phyloP scores from a whole-genome alignment of 257 asterid species.

The Lycium barbarum region DNA sequence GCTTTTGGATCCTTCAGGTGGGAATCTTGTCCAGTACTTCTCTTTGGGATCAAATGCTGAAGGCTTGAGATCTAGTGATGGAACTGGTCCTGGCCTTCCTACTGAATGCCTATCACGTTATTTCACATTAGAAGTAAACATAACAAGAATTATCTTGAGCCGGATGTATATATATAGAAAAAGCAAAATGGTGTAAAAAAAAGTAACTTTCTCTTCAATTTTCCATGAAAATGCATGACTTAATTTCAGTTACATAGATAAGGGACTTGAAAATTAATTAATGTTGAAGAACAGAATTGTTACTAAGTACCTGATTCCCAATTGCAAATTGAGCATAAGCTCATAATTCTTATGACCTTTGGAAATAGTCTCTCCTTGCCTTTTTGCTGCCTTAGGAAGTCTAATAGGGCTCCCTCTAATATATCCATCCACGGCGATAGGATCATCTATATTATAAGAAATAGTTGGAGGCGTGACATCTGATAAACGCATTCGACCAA shows the following conservation, averaged over 20 bases:
- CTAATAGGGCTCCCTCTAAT: slow-evolving; percentile 32
- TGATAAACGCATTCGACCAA: slow-evolving; percentile 29
- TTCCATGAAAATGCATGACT: not conserved
- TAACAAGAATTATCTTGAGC: not conserved
- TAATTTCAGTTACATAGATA: not conserved
- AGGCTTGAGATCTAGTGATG: slow-evolving; percentile 32
- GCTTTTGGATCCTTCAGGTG: slow-evolving; percentile 35
- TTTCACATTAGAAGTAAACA: not conserved
- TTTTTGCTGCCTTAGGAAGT: slow-evolving; percentile 30
- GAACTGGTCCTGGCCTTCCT: slow-evolving; percentile 29
- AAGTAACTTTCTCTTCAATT: not conserved
- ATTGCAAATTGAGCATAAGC: slow-evolving; percentile 33
- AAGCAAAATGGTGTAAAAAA: not conserved
- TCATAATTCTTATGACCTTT: slow-evolving; percentile 30
- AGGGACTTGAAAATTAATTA: not conserved
- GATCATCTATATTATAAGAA: not conserved
- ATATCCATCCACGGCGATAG: slow-evolving; percentile 14
- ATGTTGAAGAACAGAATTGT: not conserved
- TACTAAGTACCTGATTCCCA: slow-evolving; percentile 27
- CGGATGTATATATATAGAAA: not conserved
- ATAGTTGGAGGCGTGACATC: slow-evolving; percentile 29
- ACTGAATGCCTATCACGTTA: slow-evolving; percentile 28
- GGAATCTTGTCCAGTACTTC: slow-evolving; percentile 32
- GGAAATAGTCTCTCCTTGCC: slow-evolving; percentile 36
- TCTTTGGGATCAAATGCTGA: slow-evolving; percentile 32